Base-by-base conservation (phyloP, 257 asterid genomes). In the Solanum arcanum region DNA sequence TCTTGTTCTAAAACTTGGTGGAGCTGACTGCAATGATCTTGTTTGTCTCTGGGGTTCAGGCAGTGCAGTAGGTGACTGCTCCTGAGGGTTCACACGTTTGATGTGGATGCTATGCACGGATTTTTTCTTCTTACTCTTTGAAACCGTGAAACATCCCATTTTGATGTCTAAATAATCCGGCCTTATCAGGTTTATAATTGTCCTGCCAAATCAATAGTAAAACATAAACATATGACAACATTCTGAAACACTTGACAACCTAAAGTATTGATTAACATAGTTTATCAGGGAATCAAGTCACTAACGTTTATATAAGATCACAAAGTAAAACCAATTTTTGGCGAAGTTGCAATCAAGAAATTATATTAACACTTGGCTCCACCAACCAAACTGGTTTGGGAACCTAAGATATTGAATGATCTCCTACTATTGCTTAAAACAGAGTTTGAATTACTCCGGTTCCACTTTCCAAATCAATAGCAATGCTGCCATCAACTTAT, bases 141-240 rank as follows among this genome's bases (percentile, higher is more conserved):
- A 90, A 31, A 93, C 98, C 0, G 96, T 91, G 91, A 96, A 95
- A 87, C 99, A 96, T 81, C 99, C 99, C 99, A 96, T 95, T 66
- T 86, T 90, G 46, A 31, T 6, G 85, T 20, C 85, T 81, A 49
- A 81, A 81, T 31, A 81, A 47, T 31, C 25, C 9, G 12, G 20
- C 85, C 44, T 20, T 81, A 42, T 29, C 62, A 47, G 85, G 37
- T 47, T 47, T 80, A 27, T 80, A 47, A 47, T 49, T 1, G 44
- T 81, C 85, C 85, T 47, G 85, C 31, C 68, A 29, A 49, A 81
- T 81, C 85, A 49, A 5, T 29, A 81, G 84, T 29, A 29, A 49
- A 27, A 31, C 27, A 27, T n/a, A 49, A 47, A 31, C 60, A 81
- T 69, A 81, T 2, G 46, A 81, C 25, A 81, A 49, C 85, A 12